Conservation (phyloP, 345 rosid species). For the Aquilaria sinensis region DNA sequence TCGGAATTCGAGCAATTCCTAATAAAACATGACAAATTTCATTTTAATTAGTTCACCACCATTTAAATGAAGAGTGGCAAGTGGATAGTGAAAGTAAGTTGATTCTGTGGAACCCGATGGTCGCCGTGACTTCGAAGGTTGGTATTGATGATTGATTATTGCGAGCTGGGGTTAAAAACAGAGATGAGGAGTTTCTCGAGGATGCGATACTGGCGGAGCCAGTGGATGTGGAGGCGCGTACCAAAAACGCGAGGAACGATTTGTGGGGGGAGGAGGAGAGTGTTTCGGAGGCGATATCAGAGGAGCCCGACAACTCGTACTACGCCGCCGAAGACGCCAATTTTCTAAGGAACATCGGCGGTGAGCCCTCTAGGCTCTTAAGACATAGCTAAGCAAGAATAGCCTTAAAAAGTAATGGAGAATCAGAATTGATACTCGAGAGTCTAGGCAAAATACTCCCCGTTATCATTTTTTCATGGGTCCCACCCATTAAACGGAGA, state of each 20-base stretch:
- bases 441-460: no score
- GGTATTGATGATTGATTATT: constrained; percentile 37
- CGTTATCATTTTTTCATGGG: no score
- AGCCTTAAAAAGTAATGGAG: not conserved
- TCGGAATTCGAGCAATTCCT: no score
- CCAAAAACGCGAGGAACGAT: constrained; percentile 76
- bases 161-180: constrained; percentile 27
- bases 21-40: no score
- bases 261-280: constrained; percentile 97
- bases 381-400: constrained; percentile 5
- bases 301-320: constrained; percentile 60
- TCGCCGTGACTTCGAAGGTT: constrained; percentile 29
- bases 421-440: not conserved
- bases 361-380: constrained; percentile 59
- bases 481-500: no score
- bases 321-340: constrained; percentile 80
- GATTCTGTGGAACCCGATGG: no score
- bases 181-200: constrained; percentile 85
- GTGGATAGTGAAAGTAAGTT: no score
- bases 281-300: constrained; percentile 74
- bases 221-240: constrained; percentile 73
- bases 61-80: constrained; percentile 18
- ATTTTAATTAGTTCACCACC: no score
- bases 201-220: constrained; percentile 54
- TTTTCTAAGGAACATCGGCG: constrained; percentile 95